phyloP scores from a whole-genome alignment of 1,139 yeast genomes.

The Pichia sp. region DNA sequence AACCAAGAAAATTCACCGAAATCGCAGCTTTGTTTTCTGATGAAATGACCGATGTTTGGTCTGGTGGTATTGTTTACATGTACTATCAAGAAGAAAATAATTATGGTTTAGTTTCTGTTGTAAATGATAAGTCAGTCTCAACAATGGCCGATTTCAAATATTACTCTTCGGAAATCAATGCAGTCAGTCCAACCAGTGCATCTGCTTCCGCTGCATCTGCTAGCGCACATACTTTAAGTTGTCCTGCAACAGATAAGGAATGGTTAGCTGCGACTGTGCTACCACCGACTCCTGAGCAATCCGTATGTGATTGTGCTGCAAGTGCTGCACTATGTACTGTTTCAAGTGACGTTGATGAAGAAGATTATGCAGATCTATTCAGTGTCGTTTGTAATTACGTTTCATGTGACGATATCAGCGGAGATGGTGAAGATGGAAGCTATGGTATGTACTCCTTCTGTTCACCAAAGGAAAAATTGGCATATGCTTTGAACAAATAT shows the following conservation, averaged over 20 bases:
- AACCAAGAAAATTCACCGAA: slow-evolving; percentile 63
- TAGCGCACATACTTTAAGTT: slow-evolving; percentile 31
- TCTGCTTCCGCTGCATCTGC: slow-evolving; percentile 40
- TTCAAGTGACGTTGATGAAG: slow-evolving; percentile 36
- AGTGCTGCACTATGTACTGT: slow-evolving; percentile 48
- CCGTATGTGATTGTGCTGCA: slow-evolving; percentile 53
- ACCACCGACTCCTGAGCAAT: slow-evolving; percentile 69
- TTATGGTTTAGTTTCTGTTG: slow-evolving; percentile 55
- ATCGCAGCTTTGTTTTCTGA: slow-evolving; percentile 53
- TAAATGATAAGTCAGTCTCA: slow-evolving; percentile 35
- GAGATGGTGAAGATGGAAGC: slow-evolving; percentile 51
- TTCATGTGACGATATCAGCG: slow-evolving; percentile 45
- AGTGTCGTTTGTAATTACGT: slow-evolving; percentile 45
- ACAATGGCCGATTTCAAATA: slow-evolving; percentile 54
- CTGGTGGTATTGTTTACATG: slow-evolving; percentile 85
- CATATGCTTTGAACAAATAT: slow-evolving; percentile 58
- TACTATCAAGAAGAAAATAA: slow-evolving; percentile 68
- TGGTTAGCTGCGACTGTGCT: slow-evolving; percentile 60
- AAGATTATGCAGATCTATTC: slow-evolving; percentile 50
- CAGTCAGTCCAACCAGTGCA: slow-evolving; percentile 50
- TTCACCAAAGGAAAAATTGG: slow-evolving; percentile 51
- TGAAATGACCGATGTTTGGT: slow-evolving; percentile 73
- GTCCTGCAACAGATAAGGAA: slow-evolving; percentile 42
- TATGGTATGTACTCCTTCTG: slow-evolving; percentile 67
- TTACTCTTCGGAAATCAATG: slow-evolving; percentile 43